Evolutionary conservation across 2,329 filamentous ascomycete genomes (phyloP), one percentile per base, ranked within the genome.

Genomic region (Amylocarpus encephaloides): DNA sequence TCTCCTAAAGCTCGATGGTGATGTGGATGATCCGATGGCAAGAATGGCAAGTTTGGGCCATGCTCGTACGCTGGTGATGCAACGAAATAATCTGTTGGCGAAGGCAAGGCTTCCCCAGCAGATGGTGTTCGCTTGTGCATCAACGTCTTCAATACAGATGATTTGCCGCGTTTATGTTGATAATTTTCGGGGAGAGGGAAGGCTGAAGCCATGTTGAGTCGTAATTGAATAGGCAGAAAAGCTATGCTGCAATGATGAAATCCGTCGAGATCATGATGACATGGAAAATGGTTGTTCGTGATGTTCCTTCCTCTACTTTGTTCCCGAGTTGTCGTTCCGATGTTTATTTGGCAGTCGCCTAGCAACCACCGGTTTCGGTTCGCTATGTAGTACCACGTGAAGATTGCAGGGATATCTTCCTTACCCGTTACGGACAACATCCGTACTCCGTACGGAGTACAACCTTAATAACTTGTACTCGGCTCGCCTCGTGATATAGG

Each of bases 1-100:
- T 83, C 80, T 43, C 73, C 73, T 13, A 83, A 69, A 47, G 78
- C 74, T 32, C 71, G 65, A 19, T n/a, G 13, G 5, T 71, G 67
- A 46, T 71, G 68, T 13, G 58, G 56, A 57, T 62, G 58, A 48
- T 66, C 59, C 55, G 66, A 33, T 66, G 66, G 62, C 65, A 71
- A 51, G 64, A 69, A 53, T 66, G 59, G 48, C 55, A 67, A 67
- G 30, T 55, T 16, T 26, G 50, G 46, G 33, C 43, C 46, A 18
- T 38, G 40, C 13, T 57, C 58, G 22, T 59, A 59, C 34, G 46
- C 43, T 39, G 63, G 58, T 16, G 55, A 54, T 22, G 53, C 47
- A 39, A 57, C 42, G 34, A 59, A 61, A 26, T 55, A 41, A 45
- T 57, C 54, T 12, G 54, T 47, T 19, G 54, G 41, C 18, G 59